Base-by-base conservation (phyloP, 23 red algal genomes). In the Gracilaria caudata region DNA sequence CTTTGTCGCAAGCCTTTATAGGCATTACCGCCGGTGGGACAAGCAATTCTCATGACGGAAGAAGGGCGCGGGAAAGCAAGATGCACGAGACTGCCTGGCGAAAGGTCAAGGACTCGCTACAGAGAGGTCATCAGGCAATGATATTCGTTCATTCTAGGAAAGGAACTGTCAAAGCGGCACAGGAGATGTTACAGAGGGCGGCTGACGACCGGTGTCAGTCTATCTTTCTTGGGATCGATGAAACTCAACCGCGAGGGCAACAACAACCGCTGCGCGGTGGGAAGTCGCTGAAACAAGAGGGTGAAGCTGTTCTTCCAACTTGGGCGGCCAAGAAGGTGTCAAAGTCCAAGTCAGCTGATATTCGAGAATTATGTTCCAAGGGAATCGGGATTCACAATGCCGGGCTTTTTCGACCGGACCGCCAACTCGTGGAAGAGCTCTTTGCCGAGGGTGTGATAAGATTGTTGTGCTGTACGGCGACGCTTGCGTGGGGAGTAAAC, bases 401-500 rank as follows among this genome's bases (percentile, higher is more conserved):
- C 1, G 97, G 97, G 21, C 82, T 99, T 24, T 72, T 81, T 49
- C 54, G 90, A 38, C 59, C 93, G 1, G 97, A 99, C 83, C 80
- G 97, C 3, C 47, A 86, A 45, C 77, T 93, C 37, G 84, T 94
- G 24, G 97, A 99, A 77, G 51, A 78, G 59, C 89, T 95, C 16
- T 99, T 99, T 77, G 85, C 86, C 14, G 88, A 92, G 10, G 97
- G 97, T 38, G 64, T 58, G 8, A 65, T 96, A 14, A 66, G 89
- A 63, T 59, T 99, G 0, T 73, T 99, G 58, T 82, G 93, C 19
- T 95, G 91, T 64, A 99, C 97, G 4, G 92, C 97, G 1, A 99
- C 97, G 11, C 84, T 99, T 46, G 97, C 97, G 23, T 99, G 97
- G 97, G 97, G 97, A 77, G 90, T 99, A 19, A 99, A 99, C 59